Evolutionary conservation across 345 rosid species (phyloP).

Genomic region (Angophora floribunda): DNA sequence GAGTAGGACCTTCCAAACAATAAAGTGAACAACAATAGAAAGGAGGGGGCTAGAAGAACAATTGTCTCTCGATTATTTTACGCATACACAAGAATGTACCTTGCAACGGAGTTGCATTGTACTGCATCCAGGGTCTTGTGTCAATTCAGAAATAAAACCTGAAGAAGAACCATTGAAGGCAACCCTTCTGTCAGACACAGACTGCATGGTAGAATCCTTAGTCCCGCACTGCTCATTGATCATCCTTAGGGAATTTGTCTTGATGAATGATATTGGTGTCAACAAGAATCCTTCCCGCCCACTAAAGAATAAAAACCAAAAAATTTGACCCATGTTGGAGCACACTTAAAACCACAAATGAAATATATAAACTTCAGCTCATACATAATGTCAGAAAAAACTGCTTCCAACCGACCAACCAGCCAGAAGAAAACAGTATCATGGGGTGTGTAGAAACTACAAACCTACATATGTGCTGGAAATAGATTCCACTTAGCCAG

Average conservation of each 20-base stretch:
- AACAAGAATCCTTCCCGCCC: slow-evolving; percentile 11
- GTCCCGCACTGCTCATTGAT: slow-evolving; percentile 11
- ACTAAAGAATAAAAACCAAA: slow-evolving; percentile 20
- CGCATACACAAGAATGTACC: slow-evolving; percentile 24
- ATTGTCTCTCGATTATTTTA: neutral
- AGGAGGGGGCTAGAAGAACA: neutral
- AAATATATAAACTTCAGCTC: neutral
- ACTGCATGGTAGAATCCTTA: neutral
- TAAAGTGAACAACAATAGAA: neutral
- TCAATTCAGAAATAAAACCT: slow-evolving; percentile 32
- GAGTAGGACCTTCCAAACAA: neutral
- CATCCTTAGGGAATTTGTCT: slow-evolving; percentile 31
- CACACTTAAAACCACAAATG: neutral
- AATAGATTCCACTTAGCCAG: neutral
- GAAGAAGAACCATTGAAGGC: slow-evolving; percentile 18
- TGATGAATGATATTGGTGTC: slow-evolving; percentile 30
- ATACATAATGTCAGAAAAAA: neutral
- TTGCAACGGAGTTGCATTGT: slow-evolving; percentile 42
- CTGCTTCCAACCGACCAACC: neutral
- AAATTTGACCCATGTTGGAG: neutral
- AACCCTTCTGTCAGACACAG: slow-evolving; percentile 2
- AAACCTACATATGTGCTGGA: neutral
- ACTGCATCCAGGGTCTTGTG: slow-evolving; percentile 13
- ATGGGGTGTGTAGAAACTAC: neutral
- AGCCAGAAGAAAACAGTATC: neutral